phyloP scores from a whole-genome alignment of 2,329 filamentous ascomycete species.

The Neospermospora avenae region DNA sequence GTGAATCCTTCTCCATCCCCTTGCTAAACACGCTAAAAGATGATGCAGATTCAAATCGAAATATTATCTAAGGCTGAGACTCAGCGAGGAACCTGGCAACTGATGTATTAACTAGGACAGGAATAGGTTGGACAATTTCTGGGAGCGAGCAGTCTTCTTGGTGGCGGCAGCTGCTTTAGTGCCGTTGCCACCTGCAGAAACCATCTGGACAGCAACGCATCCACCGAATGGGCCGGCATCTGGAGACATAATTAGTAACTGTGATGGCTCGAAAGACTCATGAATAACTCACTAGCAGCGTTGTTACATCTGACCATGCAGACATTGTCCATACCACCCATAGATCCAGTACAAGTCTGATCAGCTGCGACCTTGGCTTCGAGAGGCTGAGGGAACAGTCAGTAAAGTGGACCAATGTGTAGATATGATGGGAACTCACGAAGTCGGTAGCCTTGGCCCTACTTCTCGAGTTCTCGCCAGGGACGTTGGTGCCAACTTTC shows the following conservation, averaged over 20 bases:
- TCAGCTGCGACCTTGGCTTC: slow-evolving; percentile 53
- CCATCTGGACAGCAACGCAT: slow-evolving; percentile 54
- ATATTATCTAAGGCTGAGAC: background rate
- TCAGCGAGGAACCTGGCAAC: background rate
- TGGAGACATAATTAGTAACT: background rate
- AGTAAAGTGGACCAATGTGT: background rate
- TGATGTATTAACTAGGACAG: background rate
- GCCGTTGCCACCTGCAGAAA: background rate
- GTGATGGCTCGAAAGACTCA: background rate
- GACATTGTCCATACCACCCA: slow-evolving; percentile 55
- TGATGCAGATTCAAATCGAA: slow-evolving; percentile 1
- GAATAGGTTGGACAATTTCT: background rate
- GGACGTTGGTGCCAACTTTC: slow-evolving; percentile 51
- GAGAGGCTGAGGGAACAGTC: slow-evolving; percentile 42
- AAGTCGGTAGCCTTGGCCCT: slow-evolving; percentile 34
- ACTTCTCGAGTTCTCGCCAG: slow-evolving; percentile 47
- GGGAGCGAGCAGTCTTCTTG: slow-evolving; percentile 1
- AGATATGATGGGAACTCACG: slow-evolving; percentile 22
- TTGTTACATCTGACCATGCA: slow-evolving; percentile 64
- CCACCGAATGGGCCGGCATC: slow-evolving; percentile 59
- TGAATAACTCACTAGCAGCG: slow-evolving; percentile 40
- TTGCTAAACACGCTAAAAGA: background rate
- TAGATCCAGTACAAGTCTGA: slow-evolving; percentile 56
- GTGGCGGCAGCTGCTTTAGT: slow-evolving; percentile 22
- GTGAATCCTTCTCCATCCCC: background rate